Conservation (phyloP, 805 yeast species). For the Isabelozyma rhagii region DNA sequence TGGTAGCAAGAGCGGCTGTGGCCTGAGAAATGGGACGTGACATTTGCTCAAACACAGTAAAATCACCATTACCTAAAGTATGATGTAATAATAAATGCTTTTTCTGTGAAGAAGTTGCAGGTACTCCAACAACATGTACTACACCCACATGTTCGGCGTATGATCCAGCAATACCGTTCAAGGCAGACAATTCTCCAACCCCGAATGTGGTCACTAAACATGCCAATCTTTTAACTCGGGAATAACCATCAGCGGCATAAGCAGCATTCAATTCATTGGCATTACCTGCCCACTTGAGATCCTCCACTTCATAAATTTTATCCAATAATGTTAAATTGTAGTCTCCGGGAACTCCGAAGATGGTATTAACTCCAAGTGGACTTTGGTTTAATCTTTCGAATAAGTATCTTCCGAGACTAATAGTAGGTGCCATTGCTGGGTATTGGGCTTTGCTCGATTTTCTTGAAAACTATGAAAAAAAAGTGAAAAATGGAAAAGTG, state of each 20-base stretch:
- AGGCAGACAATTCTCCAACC: slow-evolving; percentile 34
- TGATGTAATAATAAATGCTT: slow-evolving; percentile 40
- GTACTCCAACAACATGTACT: slow-evolving; percentile 34
- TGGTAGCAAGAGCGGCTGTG: slow-evolving; percentile 26
- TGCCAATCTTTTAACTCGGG: slow-evolving; percentile 20
- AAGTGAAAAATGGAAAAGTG: neutral
- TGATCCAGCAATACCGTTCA: slow-evolving; percentile 33
- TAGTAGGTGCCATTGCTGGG: slow-evolving; percentile 1
- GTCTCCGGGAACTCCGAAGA: slow-evolving; percentile 35
- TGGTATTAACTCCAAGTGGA: slow-evolving; percentile 20
- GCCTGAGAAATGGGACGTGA: slow-evolving; percentile 29
- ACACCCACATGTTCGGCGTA: slow-evolving; percentile 36
- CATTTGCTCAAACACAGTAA: slow-evolving; percentile 36
- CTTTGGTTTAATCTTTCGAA: slow-evolving; percentile 30
- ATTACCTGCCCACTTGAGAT: slow-evolving; percentile 36
- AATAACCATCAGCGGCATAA: slow-evolving; percentile 24
- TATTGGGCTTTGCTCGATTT: no score
- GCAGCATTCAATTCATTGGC: slow-evolving; percentile 32
- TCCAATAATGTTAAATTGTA: slow-evolving; percentile 32
- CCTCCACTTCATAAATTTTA: slow-evolving; percentile 28
- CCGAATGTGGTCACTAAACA: slow-evolving; percentile 32
- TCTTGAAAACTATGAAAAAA: neutral
- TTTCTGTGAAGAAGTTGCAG: slow-evolving; percentile 28
- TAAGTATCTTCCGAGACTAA: slow-evolving; percentile 24
- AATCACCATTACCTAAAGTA: slow-evolving; percentile 43